phyloP scores from a whole-genome alignment of 2,329 filamentous ascomycete genomes.

The Penicillium sp. region DNA sequence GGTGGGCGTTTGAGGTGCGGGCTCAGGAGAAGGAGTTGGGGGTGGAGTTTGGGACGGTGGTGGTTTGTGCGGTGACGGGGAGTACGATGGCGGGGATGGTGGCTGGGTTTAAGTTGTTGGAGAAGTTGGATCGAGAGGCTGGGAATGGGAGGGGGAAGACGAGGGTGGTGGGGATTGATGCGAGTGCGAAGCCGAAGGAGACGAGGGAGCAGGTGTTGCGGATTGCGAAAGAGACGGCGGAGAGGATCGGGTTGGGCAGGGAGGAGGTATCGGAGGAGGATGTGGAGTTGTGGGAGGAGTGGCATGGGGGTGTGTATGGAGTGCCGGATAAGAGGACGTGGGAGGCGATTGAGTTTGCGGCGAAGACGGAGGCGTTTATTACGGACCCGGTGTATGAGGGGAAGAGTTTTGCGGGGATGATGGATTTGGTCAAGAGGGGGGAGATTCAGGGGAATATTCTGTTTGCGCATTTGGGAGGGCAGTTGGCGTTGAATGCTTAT shows the following conservation, averaged over 20 bases:
- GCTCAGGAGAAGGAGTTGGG: constrained; percentile 54
- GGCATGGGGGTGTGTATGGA: constrained; percentile 62
- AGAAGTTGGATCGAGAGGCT: constrained; percentile 42
- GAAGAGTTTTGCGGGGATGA: constrained; percentile 64
- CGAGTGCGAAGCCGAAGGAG: constrained; percentile 49
- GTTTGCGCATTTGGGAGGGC: constrained; percentile 63
- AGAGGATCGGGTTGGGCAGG: constrained; percentile 53
- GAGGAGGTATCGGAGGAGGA: constrained; percentile 55
- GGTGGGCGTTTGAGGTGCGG: constrained; percentile 61
- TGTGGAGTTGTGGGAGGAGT: too few relatives aligned
- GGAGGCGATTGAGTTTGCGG: constrained; percentile 60
- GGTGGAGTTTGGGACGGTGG: constrained; percentile 57
- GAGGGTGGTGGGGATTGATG: constrained; percentile 60
- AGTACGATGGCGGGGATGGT: constrained; percentile 64
- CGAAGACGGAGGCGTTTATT: constrained; percentile 61
- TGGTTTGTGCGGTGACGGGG: constrained; percentile 66
- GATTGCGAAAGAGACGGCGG: constrained; percentile 57
- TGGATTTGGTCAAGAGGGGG: constrained; percentile 56
- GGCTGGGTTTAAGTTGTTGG: constrained; percentile 59
- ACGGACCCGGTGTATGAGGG: constrained; percentile 70
- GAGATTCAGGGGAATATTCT: constrained; percentile 60
- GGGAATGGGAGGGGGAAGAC: constrained; percentile 37
- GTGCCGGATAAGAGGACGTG: constrained; percentile 57
- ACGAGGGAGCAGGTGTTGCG: constrained; percentile 58
- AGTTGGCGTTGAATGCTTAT: constrained; percentile 62